Percentiles rank a stretch among this genome's conserved stretches.
phyloP scores from a whole-genome alignment of 164 flowering plant species.

The Litsea cubeba region DNA sequence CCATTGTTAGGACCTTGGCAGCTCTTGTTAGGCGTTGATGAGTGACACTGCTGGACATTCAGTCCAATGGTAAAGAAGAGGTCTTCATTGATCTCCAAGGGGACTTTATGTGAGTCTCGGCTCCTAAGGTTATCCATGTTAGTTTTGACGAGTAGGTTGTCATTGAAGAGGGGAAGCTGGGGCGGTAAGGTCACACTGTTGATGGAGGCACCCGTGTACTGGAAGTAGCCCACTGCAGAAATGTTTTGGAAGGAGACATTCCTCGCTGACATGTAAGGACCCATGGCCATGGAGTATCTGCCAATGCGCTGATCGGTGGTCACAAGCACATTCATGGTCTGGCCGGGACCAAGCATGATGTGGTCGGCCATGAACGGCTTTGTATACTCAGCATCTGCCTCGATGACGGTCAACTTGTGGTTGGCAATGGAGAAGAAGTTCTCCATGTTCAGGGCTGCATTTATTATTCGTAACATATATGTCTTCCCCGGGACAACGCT shows the following conservation, averaged over 20 bases:
- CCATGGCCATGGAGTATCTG: conserved; percentile 62
- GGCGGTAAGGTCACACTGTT: conserved; percentile 22
- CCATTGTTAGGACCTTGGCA: conserved; percentile 47
- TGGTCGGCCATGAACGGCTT: conserved; percentile 52
- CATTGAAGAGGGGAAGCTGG: conserved; percentile 40
- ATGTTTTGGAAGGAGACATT: conserved; percentile 34
- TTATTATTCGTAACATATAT: conserved; percentile 56
- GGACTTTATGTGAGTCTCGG: conserved; percentile 32
- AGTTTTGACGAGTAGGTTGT: conserved; percentile 40
- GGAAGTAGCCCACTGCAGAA: conserved; percentile 45
- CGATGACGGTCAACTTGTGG: conserved; percentile 59
- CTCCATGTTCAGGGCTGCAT: conserved; percentile 56
- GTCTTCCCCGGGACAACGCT: conserved; percentile 56
- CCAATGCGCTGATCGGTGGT: conserved; percentile 48
- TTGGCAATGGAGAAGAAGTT: conserved; percentile 62
- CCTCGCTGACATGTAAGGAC: conserved; percentile 45
- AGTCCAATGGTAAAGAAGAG: conserved; percentile 59
- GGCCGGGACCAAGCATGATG: conserved; percentile 61
- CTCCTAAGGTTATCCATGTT: conserved; percentile 54
- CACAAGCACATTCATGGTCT: conserved; percentile 55
- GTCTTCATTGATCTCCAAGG: conserved; percentile 39
- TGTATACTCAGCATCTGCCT: conserved; percentile 63
- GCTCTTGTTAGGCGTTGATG: conserved; percentile 35
- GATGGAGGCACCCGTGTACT: conserved; percentile 35
- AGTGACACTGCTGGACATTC: conserved; percentile 43